These are phyloP conservation scores for Coemansia aciculifera DNA, from an alignment of 192 early-diverging fungal genomes.

Conservation along the genomic window DNA sequence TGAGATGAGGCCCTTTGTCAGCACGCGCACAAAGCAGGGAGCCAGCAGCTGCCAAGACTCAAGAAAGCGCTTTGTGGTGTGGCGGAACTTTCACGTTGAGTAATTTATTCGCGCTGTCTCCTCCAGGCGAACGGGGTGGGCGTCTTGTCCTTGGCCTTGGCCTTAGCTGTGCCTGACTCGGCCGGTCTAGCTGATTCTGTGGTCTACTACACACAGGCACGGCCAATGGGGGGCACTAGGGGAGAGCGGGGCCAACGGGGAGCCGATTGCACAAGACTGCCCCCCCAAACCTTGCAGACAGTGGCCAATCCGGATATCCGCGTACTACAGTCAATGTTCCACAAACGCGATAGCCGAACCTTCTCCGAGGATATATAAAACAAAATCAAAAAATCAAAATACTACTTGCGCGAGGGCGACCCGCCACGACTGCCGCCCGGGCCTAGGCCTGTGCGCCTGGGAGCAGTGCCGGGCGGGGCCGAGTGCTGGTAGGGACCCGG, in stretches of 20 bases:
- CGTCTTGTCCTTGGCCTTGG: not conserved
- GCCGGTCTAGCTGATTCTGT: not conserved
- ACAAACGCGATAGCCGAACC: not conserved
- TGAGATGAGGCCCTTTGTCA: not conserved
- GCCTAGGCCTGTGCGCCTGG: slow-evolving; percentile 18
- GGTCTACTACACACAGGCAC: not conserved
- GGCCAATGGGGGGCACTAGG: not conserved
- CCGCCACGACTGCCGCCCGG: slow-evolving; percentile 24
- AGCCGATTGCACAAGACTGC: no score
- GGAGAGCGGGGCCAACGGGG: no score
- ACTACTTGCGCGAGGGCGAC: slow-evolving; percentile 25
- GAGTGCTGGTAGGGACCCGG: slow-evolving; percentile 18
- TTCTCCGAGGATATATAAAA: not conserved
- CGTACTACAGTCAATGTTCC: not conserved
- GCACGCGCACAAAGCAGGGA: not conserved
- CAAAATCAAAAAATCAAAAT: not conserved
- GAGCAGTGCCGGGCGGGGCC: not conserved
- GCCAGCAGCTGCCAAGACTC: not conserved
- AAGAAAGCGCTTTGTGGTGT: not conserved
- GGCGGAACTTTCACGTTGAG: not conserved
- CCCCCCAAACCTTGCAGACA: no score
- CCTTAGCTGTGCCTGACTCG: not conserved
- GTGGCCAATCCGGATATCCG: not conserved
- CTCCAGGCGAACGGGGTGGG: not conserved
- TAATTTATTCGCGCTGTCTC: not conserved